Conservation (phyloP, 176 grass and related monocot genomes). For the Elymus sibiricus region DNA sequence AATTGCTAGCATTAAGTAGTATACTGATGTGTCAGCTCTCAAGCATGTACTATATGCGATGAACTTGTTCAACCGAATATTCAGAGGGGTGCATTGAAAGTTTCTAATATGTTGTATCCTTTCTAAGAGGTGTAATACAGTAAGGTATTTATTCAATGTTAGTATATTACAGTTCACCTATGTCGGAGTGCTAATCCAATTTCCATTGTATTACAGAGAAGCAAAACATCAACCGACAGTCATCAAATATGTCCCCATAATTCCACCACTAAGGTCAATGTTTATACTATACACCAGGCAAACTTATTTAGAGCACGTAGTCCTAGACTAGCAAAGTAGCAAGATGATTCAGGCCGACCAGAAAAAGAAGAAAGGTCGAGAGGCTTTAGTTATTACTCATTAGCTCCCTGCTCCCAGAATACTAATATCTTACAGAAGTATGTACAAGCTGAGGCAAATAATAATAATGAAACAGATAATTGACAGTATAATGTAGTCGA, state of each 20-base stretch:
- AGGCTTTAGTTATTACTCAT: background rate
- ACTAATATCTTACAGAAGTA: background rate
- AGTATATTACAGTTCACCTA: background rate
- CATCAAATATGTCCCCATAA: background rate
- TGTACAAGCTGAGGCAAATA: background rate
- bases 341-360: conserved; percentile 3
- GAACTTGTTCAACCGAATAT: background rate
- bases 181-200: background rate
- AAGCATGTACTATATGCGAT: background rate
- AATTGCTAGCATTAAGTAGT: background rate
- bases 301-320: conserved; percentile 8
- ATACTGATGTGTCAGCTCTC: background rate
- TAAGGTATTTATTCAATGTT: background rate
- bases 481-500: background rate
- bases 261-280: conserved; percentile 14
- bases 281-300: background rate
- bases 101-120: background rate
- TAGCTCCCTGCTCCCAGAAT: background rate
- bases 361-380: conserved; percentile 2
- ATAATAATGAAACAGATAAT: background rate
- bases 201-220: background rate
- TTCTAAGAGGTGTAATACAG: background rate
- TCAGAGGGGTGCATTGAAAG: background rate
- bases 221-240: background rate
- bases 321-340: background rate